Conservation (phyloP, 805 yeast genomes). For the Yamadazyma kitorensis region DNA sequence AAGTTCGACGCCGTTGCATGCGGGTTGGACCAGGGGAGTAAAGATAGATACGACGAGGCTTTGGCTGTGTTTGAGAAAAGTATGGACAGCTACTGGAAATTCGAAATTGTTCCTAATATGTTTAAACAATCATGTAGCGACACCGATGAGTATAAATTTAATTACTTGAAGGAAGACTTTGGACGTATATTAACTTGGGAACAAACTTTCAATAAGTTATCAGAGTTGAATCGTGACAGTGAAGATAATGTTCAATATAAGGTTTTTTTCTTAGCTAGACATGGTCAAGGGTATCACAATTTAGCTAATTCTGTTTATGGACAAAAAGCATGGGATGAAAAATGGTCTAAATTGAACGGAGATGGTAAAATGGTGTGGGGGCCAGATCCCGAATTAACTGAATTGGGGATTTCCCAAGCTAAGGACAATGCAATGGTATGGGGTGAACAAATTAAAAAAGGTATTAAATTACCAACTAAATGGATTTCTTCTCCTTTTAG, state of each 20-base stretch:
- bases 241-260: conserved; percentile 36
- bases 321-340: conserved; percentile 41
- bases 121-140: conserved; percentile 42
- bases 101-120: conserved; percentile 39
- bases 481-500: conserved; percentile 51
- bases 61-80: conserved; percentile 8
- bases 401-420: conserved; percentile 45
- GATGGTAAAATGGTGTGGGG: conserved; percentile 51
- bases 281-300: conserved; percentile 56
- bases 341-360: conserved; percentile 43
- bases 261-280: conserved; percentile 47
- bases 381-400: conserved; percentile 51
- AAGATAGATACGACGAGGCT: conserved; percentile 10
- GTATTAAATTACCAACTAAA: conserved; percentile 34
- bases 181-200: conserved; percentile 41
- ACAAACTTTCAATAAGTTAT: conserved; percentile 25
- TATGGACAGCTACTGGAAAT: conserved; percentile 27
- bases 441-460: conserved; percentile 20
- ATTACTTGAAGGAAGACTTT: conserved; percentile 41
- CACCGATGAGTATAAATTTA: conserved; percentile 42
- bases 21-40: conserved; percentile 19
- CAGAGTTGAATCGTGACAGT: conserved; percentile 31
- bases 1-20: conserved; percentile 31
- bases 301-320: conserved; percentile 46
- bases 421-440: conserved; percentile 41